Evolutionary conservation across 345 rosid species (phyloP).

Genomic region (Eucalyptus leucophloia): DNA sequence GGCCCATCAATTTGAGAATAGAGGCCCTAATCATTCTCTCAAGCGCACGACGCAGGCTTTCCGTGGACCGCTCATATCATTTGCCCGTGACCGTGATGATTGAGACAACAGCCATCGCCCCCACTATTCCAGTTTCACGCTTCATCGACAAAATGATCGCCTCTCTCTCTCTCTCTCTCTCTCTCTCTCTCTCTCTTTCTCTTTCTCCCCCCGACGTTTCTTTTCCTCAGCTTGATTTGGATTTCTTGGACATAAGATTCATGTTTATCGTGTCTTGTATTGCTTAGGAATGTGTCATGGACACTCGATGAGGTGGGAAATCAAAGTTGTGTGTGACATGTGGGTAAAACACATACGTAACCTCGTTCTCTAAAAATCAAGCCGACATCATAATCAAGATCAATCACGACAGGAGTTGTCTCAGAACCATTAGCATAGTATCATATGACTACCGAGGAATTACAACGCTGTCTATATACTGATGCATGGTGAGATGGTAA

Average conservation of each 20-base stretch:
- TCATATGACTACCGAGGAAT: neutral
- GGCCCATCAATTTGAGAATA: neutral
- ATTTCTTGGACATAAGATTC: neutral
- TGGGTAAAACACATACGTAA: neutral
- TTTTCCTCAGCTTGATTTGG: neutral
- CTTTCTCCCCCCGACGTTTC: neutral
- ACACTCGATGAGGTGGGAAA: neutral
- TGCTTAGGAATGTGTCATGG: neutral
- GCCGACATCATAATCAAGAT: neutral
- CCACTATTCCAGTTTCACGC: neutral
- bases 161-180: neutral
- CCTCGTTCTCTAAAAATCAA: neutral
- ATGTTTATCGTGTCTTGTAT: neutral
- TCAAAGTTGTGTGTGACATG: neutral
- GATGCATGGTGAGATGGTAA: neutral
- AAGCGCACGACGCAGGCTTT: neutral
- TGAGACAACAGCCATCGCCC: neutral
- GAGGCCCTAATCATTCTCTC: neutral
- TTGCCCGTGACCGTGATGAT: neutral
- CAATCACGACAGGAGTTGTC: neutral
- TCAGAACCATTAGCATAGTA: neutral
- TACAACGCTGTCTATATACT: neutral
- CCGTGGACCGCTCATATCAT: neutral
- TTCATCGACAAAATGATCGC: neutral
- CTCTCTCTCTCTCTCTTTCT: neutral